Conservation (phyloP, 148 eudicot genomes). For the Beta vulgaris region DNA sequence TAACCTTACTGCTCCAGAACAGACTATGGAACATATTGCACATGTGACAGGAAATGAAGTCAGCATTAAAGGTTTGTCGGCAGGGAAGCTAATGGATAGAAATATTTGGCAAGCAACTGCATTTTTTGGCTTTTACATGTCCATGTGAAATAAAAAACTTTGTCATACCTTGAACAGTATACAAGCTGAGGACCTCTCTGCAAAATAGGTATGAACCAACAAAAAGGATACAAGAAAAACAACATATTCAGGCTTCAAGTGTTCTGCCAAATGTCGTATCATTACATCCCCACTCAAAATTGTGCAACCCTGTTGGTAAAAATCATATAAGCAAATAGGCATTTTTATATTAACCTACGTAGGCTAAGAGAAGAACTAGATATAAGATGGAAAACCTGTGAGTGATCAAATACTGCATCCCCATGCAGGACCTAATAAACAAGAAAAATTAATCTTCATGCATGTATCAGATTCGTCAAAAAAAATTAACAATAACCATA, state of each 20-base stretch:
- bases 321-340: background rate
- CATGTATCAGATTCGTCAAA: background rate
- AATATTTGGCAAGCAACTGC: background rate
- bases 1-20: background rate
- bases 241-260: slow-evolving; percentile 70
- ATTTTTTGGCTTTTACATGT: too few relatives aligned
- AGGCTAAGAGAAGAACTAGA: background rate
- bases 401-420: slow-evolving; percentile 84
- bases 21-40: background rate
- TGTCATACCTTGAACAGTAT: too few relatives aligned
- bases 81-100: background rate
- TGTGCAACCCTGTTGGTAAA: slow-evolving; percentile 73
- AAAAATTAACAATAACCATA: background rate
- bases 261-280: slow-evolving; percentile 78
- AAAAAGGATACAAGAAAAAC: slow-evolving; percentile 88
- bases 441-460: background rate
- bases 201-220: background rate
- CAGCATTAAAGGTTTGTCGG: background rate
- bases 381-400: slow-evolving; percentile 49
- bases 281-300: slow-evolving; percentile 97
- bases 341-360: background rate
- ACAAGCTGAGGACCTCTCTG: background rate
- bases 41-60: background rate
- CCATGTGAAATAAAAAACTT: too few relatives aligned
- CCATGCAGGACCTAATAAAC: slow-evolving; percentile 82